These are phyloP conservation scores for Aspergillus pseudoglaucus DNA, from an alignment of 2,329 filamentous ascomycete species.

Conservation along the genomic window DNA sequence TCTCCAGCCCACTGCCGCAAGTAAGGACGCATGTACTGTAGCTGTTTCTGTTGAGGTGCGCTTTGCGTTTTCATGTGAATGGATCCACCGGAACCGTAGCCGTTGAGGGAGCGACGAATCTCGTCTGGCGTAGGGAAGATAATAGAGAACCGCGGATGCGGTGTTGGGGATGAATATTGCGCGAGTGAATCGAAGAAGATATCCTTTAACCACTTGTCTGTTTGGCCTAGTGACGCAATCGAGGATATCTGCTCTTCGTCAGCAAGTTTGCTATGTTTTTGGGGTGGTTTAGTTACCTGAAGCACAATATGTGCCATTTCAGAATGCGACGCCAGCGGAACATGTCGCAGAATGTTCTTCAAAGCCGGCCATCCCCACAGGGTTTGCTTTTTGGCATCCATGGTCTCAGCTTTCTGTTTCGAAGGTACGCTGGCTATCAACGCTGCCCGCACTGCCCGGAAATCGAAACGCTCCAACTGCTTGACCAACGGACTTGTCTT, in stretches of 20 bases:
- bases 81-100: conserved; percentile 68
- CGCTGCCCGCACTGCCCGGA: conserved; percentile 60
- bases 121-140: conserved; percentile 77
- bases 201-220: conserved; percentile 64
- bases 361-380: conserved; percentile 73
- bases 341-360: conserved; percentile 50
- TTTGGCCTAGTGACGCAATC: conserved; percentile 68
- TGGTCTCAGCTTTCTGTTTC: conserved; percentile 46
- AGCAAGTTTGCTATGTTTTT: neutral
- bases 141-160: conserved; percentile 55
- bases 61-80: conserved; percentile 77
- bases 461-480: conserved; percentile 60
- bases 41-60: conserved; percentile 63
- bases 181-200: conserved; percentile 51
- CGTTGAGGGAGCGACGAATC: conserved; percentile 68
- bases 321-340: conserved; percentile 40
- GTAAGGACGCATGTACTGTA: conserved; percentile 63
- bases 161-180: conserved; percentile 8
- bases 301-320: conserved; percentile 30
- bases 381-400: conserved; percentile 44
- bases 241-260: conserved; percentile 62
- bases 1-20: conserved; percentile 73
- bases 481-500: conserved; percentile 51
- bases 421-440: conserved; percentile 76
- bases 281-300: conserved; percentile 24